These are phyloP conservation scores for Coniochaeta ligniaria DNA, from an alignment of 2,329 filamentous ascomycete species.

Conservation along the genomic window DNA sequence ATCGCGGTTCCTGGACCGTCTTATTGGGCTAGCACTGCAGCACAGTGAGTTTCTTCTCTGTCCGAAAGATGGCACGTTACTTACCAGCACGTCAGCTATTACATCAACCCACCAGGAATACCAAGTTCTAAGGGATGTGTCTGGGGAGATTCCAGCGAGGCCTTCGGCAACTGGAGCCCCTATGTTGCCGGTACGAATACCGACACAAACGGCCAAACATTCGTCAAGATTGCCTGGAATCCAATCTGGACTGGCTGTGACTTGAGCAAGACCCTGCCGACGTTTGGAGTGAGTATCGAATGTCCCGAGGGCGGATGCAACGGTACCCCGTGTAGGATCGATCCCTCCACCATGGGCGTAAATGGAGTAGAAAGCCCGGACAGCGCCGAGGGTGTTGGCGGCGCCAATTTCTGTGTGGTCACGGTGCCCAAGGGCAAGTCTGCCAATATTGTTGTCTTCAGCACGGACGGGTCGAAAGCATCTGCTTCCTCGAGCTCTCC, in stretches of 20 bases:
- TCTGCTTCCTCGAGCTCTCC: slow-evolving; percentile 9
- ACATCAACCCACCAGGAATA: slow-evolving; percentile 69
- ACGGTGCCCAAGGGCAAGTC: slow-evolving; percentile 61
- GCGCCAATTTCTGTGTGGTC: slow-evolving; percentile 67
- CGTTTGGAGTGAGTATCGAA: slow-evolving; percentile 62
- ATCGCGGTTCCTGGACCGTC: slow-evolving; percentile 62
- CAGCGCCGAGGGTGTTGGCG: slow-evolving; percentile 55
- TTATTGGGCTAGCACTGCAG: slow-evolving; percentile 68
- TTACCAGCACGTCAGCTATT: slow-evolving; percentile 45
- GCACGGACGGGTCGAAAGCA: slow-evolving; percentile 23
- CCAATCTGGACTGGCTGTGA: slow-evolving; percentile 58
- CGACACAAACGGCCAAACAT: slow-evolving; percentile 56
- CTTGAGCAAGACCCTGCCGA: slow-evolving; percentile 50
- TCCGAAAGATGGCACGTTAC: slow-evolving; percentile 2
- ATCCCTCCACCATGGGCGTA: slow-evolving; percentile 47
- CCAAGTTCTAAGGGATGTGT: slow-evolving; percentile 51
- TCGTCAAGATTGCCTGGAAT: slow-evolving; percentile 71
- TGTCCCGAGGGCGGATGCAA: slow-evolving; percentile 61
- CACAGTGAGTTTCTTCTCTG: slow-evolving; percentile 53
- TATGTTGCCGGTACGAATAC: slow-evolving; percentile 73
- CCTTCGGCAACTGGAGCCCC: slow-evolving; percentile 69
- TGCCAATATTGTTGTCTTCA: slow-evolving; percentile 60
- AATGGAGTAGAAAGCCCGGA: slow-evolving; percentile 52
- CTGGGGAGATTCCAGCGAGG: slow-evolving; percentile 58
- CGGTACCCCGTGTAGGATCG: slow-evolving; percentile 67